phyloP scores from a whole-genome alignment of 2,329 filamentous ascomycete genomes.

The Proliferodiscus dingleyae region DNA sequence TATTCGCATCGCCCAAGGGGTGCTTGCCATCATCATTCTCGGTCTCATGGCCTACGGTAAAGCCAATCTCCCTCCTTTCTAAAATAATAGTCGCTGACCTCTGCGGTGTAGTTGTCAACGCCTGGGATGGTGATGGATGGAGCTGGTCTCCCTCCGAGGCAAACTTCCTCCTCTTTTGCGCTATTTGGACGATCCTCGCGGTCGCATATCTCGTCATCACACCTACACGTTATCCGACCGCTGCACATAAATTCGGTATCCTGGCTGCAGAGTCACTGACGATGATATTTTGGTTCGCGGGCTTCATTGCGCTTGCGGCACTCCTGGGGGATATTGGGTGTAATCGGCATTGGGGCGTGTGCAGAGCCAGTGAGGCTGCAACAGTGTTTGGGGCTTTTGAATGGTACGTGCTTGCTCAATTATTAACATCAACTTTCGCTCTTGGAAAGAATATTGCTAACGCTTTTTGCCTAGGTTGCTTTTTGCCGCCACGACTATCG shows the following conservation, averaged over 20 bases:
- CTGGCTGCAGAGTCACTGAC: conserved; percentile 66
- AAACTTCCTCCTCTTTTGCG: conserved; percentile 76
- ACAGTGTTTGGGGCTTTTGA: conserved; percentile 44
- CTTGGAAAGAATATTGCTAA: not conserved
- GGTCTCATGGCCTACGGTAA: conserved; percentile 72
- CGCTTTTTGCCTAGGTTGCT: conserved; percentile 37
- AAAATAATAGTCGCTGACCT: not conserved
- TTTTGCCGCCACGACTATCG: conserved; percentile 45
- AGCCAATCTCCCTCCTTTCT: conserved; percentile 27
- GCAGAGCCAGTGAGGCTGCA: conserved; percentile 32
- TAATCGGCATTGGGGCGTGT: conserved; percentile 39
- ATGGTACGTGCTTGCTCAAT: conserved; percentile 34
- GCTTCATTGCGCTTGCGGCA: conserved; percentile 72
- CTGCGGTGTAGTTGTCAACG: conserved; percentile 1
- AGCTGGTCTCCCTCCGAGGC: conserved; percentile 49
- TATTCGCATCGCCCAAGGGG: conserved; percentile 59
- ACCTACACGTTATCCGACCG: conserved; percentile 55
- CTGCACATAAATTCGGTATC: conserved; percentile 61
- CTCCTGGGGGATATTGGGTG: conserved; percentile 51
- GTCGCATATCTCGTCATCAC: conserved; percentile 66
- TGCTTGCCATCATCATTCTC: conserved; percentile 70
- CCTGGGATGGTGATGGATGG: conserved; percentile 34
- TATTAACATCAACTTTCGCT: not conserved
- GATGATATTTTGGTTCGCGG: conserved; percentile 86
- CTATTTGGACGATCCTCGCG: conserved; percentile 70